Base-by-base conservation (phyloP, 257 asterid genomes). In the Nyctanthes arbortristis region DNA sequence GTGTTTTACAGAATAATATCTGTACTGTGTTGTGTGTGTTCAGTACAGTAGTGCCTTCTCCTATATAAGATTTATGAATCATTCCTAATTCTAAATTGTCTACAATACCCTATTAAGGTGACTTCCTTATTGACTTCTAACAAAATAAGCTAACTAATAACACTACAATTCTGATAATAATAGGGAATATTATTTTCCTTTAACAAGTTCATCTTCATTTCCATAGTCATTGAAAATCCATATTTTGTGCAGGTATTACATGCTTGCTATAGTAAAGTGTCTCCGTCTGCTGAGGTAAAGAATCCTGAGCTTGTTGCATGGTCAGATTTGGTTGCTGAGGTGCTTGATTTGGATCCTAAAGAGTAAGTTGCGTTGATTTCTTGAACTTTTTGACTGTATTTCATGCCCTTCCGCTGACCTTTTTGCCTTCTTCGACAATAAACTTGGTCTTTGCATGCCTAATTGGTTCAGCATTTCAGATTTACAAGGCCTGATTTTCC, bases 261-360 rank as follows among this genome's bases (percentile, higher is more conserved):
- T 82, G 84, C 97, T 61, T 94, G 96, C 79, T 94, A 86, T 71
- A 84, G 95, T 18, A 91, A 84, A 80, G 96, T 89, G 64, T 86
- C 86, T 34, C 97, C 99, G 4, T 91, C 97, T 5, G 97, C 71
- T 45, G 86, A 82, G 85, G 97, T 91, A 62, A 95, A 94, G 77
- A 78, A 86, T 70, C 99, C 99, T 55, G 95, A 88, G 75, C 96
- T 91, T 61, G 95, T 94, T 68, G 90, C 88, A 32, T 88, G 96
- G 95, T 91, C 99, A 1, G 95, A 88, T 61, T 82, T 96, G 10
- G 97, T 94, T 67, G 92, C 95, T 1, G 96, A 84, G 55, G 61
- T 86, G 43, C 92, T 94, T 63, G 92, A 91, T 68, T 80, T 94
- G 88, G 96, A 91, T 80, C 81, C 89, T 29, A 74, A 78, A 82